Evolutionary conservation across 2,329 filamentous ascomycete genomes (phyloP).

Genomic region (Byssothecium circinans): DNA sequence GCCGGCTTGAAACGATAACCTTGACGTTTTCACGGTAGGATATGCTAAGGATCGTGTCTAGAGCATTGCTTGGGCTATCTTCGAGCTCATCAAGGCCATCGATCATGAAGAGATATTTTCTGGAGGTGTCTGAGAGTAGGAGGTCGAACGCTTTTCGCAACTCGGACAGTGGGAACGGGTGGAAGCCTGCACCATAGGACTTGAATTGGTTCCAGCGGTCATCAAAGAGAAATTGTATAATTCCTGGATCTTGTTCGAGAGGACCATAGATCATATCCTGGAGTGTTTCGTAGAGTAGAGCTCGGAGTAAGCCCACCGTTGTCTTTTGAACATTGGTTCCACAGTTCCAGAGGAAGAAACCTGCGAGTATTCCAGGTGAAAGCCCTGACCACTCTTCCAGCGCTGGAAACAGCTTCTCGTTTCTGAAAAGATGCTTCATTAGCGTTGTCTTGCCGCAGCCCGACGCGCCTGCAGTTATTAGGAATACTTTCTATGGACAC

Average conservation of each 20-base stretch:
- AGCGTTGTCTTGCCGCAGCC: conserved; percentile 54
- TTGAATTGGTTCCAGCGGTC: conserved; percentile 35
- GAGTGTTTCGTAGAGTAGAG: conserved; percentile 33
- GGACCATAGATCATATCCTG: conserved; percentile 38
- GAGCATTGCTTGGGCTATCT: conserved; percentile 20
- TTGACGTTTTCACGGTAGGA: conserved; percentile 35
- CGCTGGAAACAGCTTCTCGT: conserved; percentile 25
- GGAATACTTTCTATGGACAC: not conserved
- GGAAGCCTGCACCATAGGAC: conserved; percentile 31
- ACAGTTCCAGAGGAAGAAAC: conserved; percentile 52
- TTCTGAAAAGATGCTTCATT: conserved; percentile 44
- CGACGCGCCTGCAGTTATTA: conserved; percentile 33
- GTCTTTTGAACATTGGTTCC: conserved; percentile 35
- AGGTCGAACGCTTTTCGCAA: conserved; percentile 28
- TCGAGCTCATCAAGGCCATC: conserved; percentile 38
- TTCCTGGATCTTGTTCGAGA: conserved; percentile 24
- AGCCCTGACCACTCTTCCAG: conserved; percentile 34
- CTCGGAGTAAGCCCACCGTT: conserved; percentile 23
- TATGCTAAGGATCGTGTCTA: conserved; percentile 22
- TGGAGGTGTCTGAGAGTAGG: conserved; percentile 29
- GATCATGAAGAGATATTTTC: conserved; percentile 38
- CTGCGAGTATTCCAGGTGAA: conserved; percentile 36
- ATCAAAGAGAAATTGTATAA: conserved; percentile 28
- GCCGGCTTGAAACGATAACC: conserved; percentile 33
- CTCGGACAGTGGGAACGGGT: conserved; percentile 23